Base-by-base conservation (phyloP, 495 filamentous ascomycete genomes). In the Penicillium simplicissimum region DNA sequence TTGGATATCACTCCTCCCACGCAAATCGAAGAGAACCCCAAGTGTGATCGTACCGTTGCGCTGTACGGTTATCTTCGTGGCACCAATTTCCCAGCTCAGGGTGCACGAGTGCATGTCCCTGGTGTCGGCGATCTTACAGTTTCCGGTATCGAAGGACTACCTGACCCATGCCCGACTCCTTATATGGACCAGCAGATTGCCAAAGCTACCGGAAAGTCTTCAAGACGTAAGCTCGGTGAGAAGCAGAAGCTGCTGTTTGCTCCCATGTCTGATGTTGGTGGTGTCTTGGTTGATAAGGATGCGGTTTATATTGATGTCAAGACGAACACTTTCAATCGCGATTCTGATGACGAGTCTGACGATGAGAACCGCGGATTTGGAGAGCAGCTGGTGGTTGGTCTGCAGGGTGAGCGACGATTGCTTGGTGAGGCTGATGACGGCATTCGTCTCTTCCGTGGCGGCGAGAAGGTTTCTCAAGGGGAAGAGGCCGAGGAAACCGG, bases 201-300 rank as follows among this genome's bases (percentile, higher is more conserved):
- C 25, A 96, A 93, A 67, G 84, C 84, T 7, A 87, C 87, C 1
- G 96, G 95, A 1, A 97, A 96, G 71, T 82, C 82, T 3, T 85
- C 84, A 13, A 79, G 91, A 60, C 85, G 87, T 67, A 80, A 92
- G 55, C 74, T 98, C 37, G 94, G 93, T 35, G 95, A 98, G 70
- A 97, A 97, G 72, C 92, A 97, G 68, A 97, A 97, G 75, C 81
- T 95, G 59, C 81, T 98, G 4, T 96, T 96, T 76, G 95, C 96
- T 14, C 95, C 95, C 15, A 98, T 98, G 93, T 95, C 91, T 53
- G 95, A 98, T 78, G 91, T 96, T 35, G 94, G 93, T 63, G 95
- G 95, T 66, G 88, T 98, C 4, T 72, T 92, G 71, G 87, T 92
- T 5, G 89, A 92, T 66, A 91, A 90, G 61, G 89, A 92, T 79